A percentile compares a stretch with the other conserved stretches of the same genome.
Conservation (phyloP, 2,329 filamentous ascomycete species). For the Ciborinia camelliae region DNA sequence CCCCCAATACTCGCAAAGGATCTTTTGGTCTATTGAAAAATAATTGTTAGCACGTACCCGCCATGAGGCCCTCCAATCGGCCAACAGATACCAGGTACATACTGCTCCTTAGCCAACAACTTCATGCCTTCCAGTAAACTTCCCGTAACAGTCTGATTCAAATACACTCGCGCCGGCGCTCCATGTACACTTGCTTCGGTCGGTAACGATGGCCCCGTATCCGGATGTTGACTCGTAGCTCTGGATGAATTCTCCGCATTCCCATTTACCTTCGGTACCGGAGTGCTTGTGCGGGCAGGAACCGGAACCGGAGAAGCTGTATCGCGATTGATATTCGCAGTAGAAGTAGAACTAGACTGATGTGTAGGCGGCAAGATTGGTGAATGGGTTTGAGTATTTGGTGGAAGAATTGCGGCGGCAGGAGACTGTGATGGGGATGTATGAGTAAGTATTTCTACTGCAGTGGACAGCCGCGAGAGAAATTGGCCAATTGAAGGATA, state of each 20-base stretch:
- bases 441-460: constrained; percentile 14
- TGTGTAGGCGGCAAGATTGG: constrained; percentile 18
- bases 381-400: neutral
- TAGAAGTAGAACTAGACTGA: constrained; percentile 30
- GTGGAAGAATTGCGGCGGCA: neutral
- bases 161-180: constrained; percentile 65
- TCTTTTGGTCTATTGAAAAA: constrained; percentile 54
- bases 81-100: constrained; percentile 38
- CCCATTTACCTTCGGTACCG: constrained; percentile 38
- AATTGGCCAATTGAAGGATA: constrained; percentile 3
- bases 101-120: constrained; percentile 67
- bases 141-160: constrained; percentile 68
- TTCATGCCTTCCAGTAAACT: constrained; percentile 73
- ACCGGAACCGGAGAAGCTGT: constrained; percentile 30
- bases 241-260: constrained; percentile 41
- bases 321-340: constrained; percentile 21
- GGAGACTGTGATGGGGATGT: constrained; percentile 6
- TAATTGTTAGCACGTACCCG: constrained; percentile 6
- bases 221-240: constrained; percentile 56
- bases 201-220: constrained; percentile 51
- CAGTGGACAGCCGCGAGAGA: constrained; percentile 10
- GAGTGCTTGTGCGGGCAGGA: constrained; percentile 47
- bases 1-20: constrained; percentile 65
- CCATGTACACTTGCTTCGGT: constrained; percentile 61
- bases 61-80: neutral